Conservation (phyloP, 2,329 filamentous ascomycete species). For the Claviceps pusilla region DNA sequence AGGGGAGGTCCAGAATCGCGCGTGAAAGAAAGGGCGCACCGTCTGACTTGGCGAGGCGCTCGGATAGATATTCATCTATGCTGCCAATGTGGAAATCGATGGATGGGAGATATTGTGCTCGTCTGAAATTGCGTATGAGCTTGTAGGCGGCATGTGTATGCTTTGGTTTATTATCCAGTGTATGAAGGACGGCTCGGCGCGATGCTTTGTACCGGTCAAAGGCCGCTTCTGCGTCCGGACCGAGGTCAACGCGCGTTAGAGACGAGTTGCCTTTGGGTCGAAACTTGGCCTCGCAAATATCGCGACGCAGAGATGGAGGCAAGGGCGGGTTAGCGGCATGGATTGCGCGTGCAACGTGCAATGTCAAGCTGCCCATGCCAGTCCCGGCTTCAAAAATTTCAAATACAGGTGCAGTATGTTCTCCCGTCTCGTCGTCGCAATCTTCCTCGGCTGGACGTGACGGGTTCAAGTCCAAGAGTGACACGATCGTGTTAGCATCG, state of each 20-base stretch:
- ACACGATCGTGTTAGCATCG: constrained; percentile 62
- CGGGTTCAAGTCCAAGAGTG: constrained; percentile 59
- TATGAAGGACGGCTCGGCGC: constrained; percentile 58
- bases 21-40: constrained; percentile 51
- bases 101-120: constrained; percentile 53
- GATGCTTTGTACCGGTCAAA: constrained; percentile 31
- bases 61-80: constrained; percentile 46
- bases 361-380: constrained; percentile 65
- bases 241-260: constrained; percentile 13
- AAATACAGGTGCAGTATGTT: constrained; percentile 30
- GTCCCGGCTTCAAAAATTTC: constrained; percentile 77
- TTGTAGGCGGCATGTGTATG: constrained; percentile 50
- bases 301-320: constrained; percentile 26
- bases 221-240: constrained; percentile 15
- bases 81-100: constrained; percentile 61
- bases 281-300: constrained; percentile 13
- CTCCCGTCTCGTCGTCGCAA: constrained; percentile 11
- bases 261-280: constrained; percentile 6
- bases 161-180: constrained; percentile 48
- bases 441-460: constrained; percentile 21
- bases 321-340: constrained; percentile 52
- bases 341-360: constrained; percentile 61
- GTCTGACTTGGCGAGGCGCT: constrained; percentile 28
- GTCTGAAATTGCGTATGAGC: constrained; percentile 50
- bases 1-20: constrained; percentile 60